Percentiles rank a stretch among this genome's conserved stretches.
These are phyloP conservation scores for Chrysoporthe deuterocubensis DNA, from an alignment of 2,329 filamentous ascomycete species.

Conservation along the genomic window DNA sequence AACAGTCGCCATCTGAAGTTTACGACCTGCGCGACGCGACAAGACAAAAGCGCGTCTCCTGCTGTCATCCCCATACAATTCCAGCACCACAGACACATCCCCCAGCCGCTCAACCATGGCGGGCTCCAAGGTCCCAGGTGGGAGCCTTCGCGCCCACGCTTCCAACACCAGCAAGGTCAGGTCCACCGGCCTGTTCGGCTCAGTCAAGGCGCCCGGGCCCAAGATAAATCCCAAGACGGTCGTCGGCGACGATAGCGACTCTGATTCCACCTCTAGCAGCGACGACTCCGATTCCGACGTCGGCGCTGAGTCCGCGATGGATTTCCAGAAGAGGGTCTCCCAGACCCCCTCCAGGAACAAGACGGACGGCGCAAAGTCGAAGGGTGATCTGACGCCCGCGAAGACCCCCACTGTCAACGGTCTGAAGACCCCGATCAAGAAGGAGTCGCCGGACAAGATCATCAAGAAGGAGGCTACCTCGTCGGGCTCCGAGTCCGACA, in stretches of 20 bases:
- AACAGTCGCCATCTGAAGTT: background rate
- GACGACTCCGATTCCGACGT: constrained; percentile 41
- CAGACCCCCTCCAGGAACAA: constrained; percentile 29
- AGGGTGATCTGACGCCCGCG: constrained; percentile 14
- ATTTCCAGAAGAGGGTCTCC: constrained; percentile 41
- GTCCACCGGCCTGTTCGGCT: constrained; percentile 1
- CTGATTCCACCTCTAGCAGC: constrained; percentile 35
- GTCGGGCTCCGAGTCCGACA: constrained; percentile 15
- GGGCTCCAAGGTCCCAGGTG: constrained; percentile 21
- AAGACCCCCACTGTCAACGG: constrained; percentile 28
- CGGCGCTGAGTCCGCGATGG: constrained; percentile 35
- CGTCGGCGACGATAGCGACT: constrained; percentile 28
- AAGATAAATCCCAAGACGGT: constrained; percentile 42
- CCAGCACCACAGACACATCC: background rate
- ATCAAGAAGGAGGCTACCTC: constrained; percentile 31
- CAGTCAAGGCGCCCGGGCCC: constrained; percentile 32
- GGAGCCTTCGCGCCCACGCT: constrained; percentile 27
- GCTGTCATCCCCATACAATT: background rate
- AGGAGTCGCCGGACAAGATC: constrained; percentile 18
- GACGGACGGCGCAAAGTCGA: constrained; percentile 7
- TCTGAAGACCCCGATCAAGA: constrained; percentile 18
- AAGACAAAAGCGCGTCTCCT: background rate
- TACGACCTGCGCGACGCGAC: constrained; percentile 5
- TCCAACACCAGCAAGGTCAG: constrained; percentile 26
- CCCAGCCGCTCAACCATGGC: constrained; percentile 18